These are phyloP conservation scores for Hypoxylon sp. DNA, from an alignment of 2,329 filamentous ascomycete genomes.

Conservation along the genomic window DNA sequence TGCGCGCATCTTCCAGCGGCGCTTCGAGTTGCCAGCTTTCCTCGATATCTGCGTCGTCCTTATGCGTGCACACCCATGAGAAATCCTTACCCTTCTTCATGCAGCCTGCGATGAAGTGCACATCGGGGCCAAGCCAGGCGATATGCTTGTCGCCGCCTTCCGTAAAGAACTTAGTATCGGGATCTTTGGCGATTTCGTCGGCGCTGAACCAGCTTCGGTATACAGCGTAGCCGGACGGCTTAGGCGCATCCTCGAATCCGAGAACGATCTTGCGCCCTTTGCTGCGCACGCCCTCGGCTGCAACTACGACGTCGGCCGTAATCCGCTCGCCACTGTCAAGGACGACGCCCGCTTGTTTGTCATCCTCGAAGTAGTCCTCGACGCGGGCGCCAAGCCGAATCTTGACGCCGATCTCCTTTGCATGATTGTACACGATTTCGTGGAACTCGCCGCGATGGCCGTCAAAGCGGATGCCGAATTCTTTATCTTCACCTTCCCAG, in stretches of 20 bases:
- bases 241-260: conserved; percentile 58
- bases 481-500: conserved; percentile 54
- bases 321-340: conserved; percentile 51
- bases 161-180: conserved; percentile 58
- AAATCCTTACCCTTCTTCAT: conserved; percentile 66
- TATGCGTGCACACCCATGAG: conserved; percentile 67
- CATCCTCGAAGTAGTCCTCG: conserved; percentile 60
- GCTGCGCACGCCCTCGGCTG: conserved; percentile 62
- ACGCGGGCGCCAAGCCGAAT: conserved; percentile 61
- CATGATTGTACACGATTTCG: conserved; percentile 64
- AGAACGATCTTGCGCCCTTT: conserved; percentile 61
- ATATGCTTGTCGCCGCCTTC: conserved; percentile 64
- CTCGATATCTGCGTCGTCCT: conserved; percentile 49
- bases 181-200: conserved; percentile 59
- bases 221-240: conserved; percentile 59
- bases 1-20: conserved; percentile 47
- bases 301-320: conserved; percentile 59
- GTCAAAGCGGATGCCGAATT: conserved; percentile 63
- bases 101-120: conserved; percentile 65
- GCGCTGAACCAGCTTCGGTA: conserved; percentile 61
- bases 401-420: conserved; percentile 62
- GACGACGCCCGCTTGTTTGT: conserved; percentile 44
- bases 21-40: conserved; percentile 46
- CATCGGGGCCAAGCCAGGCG: conserved; percentile 65
- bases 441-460: conserved; percentile 67